phyloP scores from a whole-genome alignment of 345 rosid genomes.

The Trapa bicornis region DNA sequence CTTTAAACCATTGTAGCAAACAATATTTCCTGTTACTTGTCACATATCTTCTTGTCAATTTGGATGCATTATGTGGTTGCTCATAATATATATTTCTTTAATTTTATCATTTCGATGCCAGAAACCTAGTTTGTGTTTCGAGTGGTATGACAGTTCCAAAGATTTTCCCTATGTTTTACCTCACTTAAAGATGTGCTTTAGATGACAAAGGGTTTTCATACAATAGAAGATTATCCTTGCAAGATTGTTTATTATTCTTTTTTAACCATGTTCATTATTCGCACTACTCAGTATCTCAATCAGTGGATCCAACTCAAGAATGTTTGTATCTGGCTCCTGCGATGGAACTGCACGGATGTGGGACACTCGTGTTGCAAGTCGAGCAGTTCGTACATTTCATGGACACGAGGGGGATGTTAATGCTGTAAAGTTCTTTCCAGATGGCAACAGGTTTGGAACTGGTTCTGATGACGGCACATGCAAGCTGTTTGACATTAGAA shows the following conservation, averaged over 20 bases:
- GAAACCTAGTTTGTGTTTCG: background rate
- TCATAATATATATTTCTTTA: too few species aligned
- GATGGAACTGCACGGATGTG: constrained; percentile 81
- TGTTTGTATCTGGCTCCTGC: constrained; percentile 91
- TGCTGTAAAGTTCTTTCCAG: constrained; percentile 88
- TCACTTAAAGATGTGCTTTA: background rate
- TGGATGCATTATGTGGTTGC: background rate
- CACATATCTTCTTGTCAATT: background rate
- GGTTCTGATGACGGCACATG: constrained; percentile 97
- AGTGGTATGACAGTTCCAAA: background rate
- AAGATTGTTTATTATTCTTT: background rate
- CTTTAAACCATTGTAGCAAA: background rate
- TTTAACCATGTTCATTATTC: constrained; percentile 4
- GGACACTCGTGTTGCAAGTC: constrained; percentile 97
- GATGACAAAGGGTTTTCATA: background rate
- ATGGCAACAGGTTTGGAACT: constrained; percentile 88
- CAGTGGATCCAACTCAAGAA: constrained; percentile 52
- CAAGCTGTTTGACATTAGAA: constrained; percentile 82
- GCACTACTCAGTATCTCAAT: constrained; percentile 55
- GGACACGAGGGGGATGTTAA: constrained; percentile 93
- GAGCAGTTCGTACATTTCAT: constrained; percentile 79
- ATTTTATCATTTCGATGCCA: too few species aligned
- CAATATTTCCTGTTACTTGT: background rate
- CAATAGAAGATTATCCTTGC: background rate
- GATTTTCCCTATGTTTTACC: background rate